Percentiles rank a stretch among this genome's conserved stretches.
Evolutionary conservation across 176 grass and related monocot genomes (phyloP).

Genomic region (Eragrostis curvula): DNA sequence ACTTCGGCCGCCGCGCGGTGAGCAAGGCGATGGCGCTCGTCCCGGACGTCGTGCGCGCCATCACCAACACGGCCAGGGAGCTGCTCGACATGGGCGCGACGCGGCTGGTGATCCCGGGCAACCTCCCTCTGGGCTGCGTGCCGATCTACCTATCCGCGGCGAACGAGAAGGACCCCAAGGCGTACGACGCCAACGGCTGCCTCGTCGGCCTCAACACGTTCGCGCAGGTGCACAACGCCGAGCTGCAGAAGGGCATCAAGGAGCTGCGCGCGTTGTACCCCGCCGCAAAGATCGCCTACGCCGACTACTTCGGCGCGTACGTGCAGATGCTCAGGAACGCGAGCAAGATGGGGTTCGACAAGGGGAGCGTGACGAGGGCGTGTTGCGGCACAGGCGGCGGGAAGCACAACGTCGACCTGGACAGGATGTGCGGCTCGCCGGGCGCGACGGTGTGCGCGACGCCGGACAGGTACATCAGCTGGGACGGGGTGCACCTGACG

Average conservation of each 20-base stretch:
- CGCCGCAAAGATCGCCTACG: conserved; percentile 51
- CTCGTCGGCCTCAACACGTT: conserved; percentile 57
- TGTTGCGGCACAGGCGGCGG: conserved; percentile 64
- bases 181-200: conserved; percentile 53
- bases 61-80: conserved; percentile 48
- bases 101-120: conserved; percentile 61
- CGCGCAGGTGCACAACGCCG: conserved; percentile 56
- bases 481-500: conserved; percentile 93
- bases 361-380: conserved; percentile 27
- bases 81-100: conserved; percentile 56
- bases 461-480: conserved; percentile 57
- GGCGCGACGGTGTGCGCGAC: conserved; percentile 55
- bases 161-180: conserved; percentile 28
- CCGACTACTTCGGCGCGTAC: conserved; percentile 77
- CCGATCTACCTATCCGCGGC: conserved; percentile 66
- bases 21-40: conserved; percentile 52
- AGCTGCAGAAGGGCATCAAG: conserved; percentile 43
- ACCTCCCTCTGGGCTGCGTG: conserved; percentile 64
- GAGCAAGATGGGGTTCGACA: conserved; percentile 51
- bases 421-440: conserved; percentile 55
- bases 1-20: conserved; percentile 1
- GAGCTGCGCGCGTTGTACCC: conserved; percentile 49
- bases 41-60: conserved; percentile 60
- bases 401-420: conserved; percentile 59
- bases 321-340: conserved; percentile 65